A percentile compares a stretch with the other conserved stretches of the same genome.
Evolutionary conservation across 257 asterid genomes (phyloP).

Genomic region (Solanum bulbocastanum): DNA sequence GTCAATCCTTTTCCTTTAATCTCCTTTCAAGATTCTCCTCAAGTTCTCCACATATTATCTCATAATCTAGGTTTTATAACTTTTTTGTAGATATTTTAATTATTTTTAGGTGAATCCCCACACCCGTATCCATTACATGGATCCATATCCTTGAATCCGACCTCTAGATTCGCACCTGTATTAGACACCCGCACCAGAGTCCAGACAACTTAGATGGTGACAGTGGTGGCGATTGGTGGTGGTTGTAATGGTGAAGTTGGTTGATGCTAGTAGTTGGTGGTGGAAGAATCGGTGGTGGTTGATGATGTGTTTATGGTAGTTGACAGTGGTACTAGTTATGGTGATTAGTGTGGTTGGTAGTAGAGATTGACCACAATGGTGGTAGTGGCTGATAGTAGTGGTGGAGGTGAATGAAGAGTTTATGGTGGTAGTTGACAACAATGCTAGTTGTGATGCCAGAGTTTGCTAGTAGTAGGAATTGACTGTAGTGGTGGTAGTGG

Average conservation of each 20-base stretch:
- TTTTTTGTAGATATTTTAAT: too few species aligned
- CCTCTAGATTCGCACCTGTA: too few species aligned
- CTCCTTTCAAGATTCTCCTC: too few species aligned
- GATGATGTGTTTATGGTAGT: not conserved
- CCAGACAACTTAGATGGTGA: not conserved
- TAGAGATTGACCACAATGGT: not conserved
- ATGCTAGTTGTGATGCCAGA: not conserved
- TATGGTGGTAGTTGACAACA: not conserved
- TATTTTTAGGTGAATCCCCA: too few species aligned
- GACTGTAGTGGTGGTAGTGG: not conserved
- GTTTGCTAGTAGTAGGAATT: not conserved
- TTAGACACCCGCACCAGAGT: too few species aligned
- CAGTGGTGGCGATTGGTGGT: not conserved
- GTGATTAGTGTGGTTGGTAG: not conserved
- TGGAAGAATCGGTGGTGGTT: not conserved
- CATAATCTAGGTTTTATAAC: too few species aligned
- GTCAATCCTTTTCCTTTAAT: too few species aligned
- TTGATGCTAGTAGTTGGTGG: not conserved
- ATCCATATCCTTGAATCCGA: too few species aligned
- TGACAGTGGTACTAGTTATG: not conserved
- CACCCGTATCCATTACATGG: too few species aligned
- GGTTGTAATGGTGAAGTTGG: not conserved
- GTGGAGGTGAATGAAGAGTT: not conserved
- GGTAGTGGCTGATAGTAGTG: not conserved
- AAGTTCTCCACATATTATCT: too few species aligned